A percentile compares a stretch with the other conserved stretches of the same genome.
Conservation (phyloP, 2,329 filamentous ascomycete genomes). For the Lasiodiplodia sp. region DNA sequence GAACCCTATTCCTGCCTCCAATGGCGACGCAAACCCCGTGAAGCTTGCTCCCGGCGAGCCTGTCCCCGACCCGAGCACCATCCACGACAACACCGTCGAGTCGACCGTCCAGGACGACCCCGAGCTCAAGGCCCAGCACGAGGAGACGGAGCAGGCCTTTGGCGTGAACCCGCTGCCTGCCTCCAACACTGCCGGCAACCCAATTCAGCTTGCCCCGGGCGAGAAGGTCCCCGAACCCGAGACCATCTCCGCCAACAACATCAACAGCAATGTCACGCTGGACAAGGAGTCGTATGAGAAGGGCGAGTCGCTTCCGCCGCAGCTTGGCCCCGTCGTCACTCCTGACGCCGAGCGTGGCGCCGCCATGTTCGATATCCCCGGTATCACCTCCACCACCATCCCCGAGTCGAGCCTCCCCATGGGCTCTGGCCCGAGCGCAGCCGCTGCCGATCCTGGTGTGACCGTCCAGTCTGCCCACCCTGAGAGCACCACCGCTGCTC, state of each 20-base stretch:
- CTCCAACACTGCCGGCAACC: slow-evolving; percentile 71
- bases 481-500: slow-evolving; percentile 54
- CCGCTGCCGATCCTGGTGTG: slow-evolving; percentile 47
- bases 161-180: slow-evolving; percentile 66
- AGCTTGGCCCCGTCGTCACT: slow-evolving; percentile 56
- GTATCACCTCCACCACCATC: slow-evolving; percentile 69
- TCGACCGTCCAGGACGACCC: slow-evolving; percentile 55
- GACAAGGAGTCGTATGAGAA: slow-evolving; percentile 90
- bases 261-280: slow-evolving; percentile 69
- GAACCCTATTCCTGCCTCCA: slow-evolving; percentile 66
- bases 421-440: slow-evolving; percentile 46
- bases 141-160: slow-evolving; percentile 56
- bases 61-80: slow-evolving; percentile 70
- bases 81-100: slow-evolving; percentile 75
- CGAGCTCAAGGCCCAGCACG: slow-evolving; percentile 38
- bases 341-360: slow-evolving; percentile 52
- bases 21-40: slow-evolving; percentile 76
- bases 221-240: slow-evolving; percentile 77
- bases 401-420: slow-evolving; percentile 85
- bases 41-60: slow-evolving; percentile 79
- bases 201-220: slow-evolving; percentile 78
- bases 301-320: slow-evolving; percentile 64
- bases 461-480: slow-evolving; percentile 53
- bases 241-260: slow-evolving; percentile 71
- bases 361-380: slow-evolving; percentile 55